Percentiles rank a stretch among this genome's conserved stretches.
Evolutionary conservation across 2,329 filamentous ascomycete genomes (phyloP).

Genomic region (Trichoderma polysporum): DNA sequence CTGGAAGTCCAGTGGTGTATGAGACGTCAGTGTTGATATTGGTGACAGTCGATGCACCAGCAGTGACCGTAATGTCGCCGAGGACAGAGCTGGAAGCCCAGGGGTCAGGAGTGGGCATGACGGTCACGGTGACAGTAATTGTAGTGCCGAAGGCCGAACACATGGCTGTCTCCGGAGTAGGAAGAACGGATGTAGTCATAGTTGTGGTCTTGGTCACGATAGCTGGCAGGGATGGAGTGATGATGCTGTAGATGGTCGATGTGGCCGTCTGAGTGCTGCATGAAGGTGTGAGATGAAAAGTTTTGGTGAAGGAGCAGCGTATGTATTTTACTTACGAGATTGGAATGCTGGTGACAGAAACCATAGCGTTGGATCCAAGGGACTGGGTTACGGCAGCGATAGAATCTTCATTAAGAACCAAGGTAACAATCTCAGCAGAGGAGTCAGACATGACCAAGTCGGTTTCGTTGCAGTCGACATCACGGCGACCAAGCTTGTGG

Average conservation of each 20-base stretch:
- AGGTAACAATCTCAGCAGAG: constrained; percentile 21
- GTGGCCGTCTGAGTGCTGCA: constrained; percentile 36
- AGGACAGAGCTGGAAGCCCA: constrained; percentile 22
- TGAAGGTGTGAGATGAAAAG: background rate
- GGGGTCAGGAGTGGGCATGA: constrained; percentile 20
- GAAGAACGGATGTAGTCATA: constrained; percentile 22
- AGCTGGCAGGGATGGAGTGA: constrained; percentile 22
- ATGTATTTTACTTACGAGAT: constrained; percentile 35
- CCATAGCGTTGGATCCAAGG: background rate
- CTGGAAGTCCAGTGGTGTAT: constrained; percentile 33
- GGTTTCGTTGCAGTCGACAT: constrained; percentile 26
- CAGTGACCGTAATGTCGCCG: constrained; percentile 31
- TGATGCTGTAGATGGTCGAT: constrained; percentile 36
- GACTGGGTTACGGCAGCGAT: constrained; percentile 13
- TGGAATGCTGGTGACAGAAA: constrained; percentile 30
- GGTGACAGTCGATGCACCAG: constrained; percentile 33
- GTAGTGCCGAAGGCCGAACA: constrained; percentile 27
- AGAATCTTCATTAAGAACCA: constrained; percentile 17
- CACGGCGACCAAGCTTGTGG: constrained; percentile 27
- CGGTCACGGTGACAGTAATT: constrained; percentile 28
- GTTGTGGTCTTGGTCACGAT: constrained; percentile 26
- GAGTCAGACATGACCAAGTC: constrained; percentile 3
- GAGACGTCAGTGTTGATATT: constrained; percentile 31
- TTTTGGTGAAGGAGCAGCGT: background rate
- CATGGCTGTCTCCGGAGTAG: constrained; percentile 9